A percentile compares a stretch with the other conserved stretches of the same genome.
Conservation (phyloP, 768 basidiomycete species). For the Mycena indigotica region DNA sequence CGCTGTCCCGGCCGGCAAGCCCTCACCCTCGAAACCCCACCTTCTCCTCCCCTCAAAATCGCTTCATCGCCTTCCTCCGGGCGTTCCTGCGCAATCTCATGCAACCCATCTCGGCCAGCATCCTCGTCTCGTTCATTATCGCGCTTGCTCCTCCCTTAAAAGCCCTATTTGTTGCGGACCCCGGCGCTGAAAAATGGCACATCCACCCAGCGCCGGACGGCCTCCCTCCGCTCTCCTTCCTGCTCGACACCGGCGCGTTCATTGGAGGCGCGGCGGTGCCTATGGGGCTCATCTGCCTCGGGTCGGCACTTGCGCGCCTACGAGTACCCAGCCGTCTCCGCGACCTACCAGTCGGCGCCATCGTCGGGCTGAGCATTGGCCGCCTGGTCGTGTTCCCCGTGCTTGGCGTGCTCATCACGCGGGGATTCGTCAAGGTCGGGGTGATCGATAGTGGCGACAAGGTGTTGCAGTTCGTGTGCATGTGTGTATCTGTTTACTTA, state of each 20-base stretch:
- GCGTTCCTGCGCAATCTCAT: slow-evolving; percentile 36
- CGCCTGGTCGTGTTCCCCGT: slow-evolving; percentile 50
- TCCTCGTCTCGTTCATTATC: slow-evolving; percentile 49
- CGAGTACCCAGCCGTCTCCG: slow-evolving; percentile 47
- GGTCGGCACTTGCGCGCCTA: slow-evolving; percentile 58
- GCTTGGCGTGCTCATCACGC: slow-evolving; percentile 49
- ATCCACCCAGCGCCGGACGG: slow-evolving; percentile 57
- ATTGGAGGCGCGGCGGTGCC: slow-evolving; percentile 58
- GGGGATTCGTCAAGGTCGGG: slow-evolving; percentile 37
- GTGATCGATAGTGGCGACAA: slow-evolving; percentile 43
- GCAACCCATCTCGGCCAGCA: slow-evolving; percentile 47
- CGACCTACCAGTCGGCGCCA: slow-evolving; percentile 42
- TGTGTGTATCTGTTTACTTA: slow-evolving; percentile 45
- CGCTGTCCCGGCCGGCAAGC: not conserved
- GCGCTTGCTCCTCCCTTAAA: slow-evolving; percentile 54
- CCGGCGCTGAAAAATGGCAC: slow-evolving; percentile 27
- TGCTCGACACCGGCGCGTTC: slow-evolving; percentile 53
- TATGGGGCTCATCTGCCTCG: slow-evolving; percentile 55
- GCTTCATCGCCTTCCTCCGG: not conserved
- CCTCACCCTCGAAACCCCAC: not conserved
- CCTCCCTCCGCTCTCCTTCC: slow-evolving; percentile 54
- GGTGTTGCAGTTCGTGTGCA: slow-evolving; percentile 59
- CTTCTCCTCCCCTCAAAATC: not conserved
- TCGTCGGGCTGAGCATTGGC: slow-evolving; percentile 43
- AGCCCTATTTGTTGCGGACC: slow-evolving; percentile 48